Percentiles rank a stretch among this genome's conserved stretches.
Evolutionary conservation across 2,329 filamentous ascomycete genomes (phyloP).

Genomic region (Penicillium freii): DNA sequence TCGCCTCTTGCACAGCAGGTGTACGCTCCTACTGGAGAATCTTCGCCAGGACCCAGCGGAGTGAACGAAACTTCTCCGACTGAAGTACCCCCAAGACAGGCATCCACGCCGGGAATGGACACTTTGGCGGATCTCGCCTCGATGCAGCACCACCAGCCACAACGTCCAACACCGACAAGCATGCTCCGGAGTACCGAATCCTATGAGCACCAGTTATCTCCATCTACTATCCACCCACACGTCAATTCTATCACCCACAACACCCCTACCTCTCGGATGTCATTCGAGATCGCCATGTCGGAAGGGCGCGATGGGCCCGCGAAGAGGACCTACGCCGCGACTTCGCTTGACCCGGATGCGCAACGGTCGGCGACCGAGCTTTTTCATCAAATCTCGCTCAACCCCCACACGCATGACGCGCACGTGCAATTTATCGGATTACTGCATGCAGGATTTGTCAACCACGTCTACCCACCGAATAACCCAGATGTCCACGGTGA

Average conservation of each 20-base stretch:
- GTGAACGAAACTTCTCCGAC: constrained; percentile 38
- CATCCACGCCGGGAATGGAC: constrained; percentile 50
- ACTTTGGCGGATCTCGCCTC: constrained; percentile 49
- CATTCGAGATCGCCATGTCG: constrained; percentile 47
- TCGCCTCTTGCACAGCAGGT: constrained; percentile 47
- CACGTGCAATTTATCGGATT: constrained; percentile 49
- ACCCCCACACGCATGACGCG: constrained; percentile 48
- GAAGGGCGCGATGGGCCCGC: constrained; percentile 40
- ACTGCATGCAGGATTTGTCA: constrained; percentile 48
- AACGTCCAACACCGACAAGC: constrained; percentile 38
- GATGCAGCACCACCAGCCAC: constrained; percentile 48
- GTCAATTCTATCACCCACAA: constrained; percentile 39
- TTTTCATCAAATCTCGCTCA: constrained; percentile 45
- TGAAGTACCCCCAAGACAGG: constrained; percentile 38
- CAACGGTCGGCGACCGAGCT: constrained; percentile 44
- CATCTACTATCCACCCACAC: constrained; percentile 42
- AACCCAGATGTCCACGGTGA: constrained; percentile 47
- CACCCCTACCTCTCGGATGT: constrained; percentile 42
- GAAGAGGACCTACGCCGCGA: constrained; percentile 42
- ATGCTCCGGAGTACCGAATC: constrained; percentile 41
- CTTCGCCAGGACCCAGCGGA: constrained; percentile 34
- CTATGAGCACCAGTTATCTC: constrained; percentile 45
- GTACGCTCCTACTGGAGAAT: constrained; percentile 38
- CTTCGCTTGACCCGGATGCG: constrained; percentile 42
- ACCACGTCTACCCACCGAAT: constrained; percentile 48